Evolutionary conservation across 768 basidiomycete species (phyloP), one percentile per base, ranked within the genome.

Genomic region (Pleurotus tuoliensis): DNA sequence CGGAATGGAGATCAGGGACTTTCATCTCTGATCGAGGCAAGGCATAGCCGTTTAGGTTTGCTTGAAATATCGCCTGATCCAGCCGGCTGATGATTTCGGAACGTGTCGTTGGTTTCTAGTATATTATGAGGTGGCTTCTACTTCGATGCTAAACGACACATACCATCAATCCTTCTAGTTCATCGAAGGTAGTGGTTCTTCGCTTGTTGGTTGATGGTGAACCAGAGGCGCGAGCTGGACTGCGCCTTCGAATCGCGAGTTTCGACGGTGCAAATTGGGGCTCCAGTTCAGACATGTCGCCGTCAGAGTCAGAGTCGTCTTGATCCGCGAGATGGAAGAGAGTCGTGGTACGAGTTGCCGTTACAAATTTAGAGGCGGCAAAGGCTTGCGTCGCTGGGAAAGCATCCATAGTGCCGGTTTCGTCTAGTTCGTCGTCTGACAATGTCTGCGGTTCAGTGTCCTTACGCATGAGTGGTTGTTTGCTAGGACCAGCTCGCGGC

Each of bases 401-500:
- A 2, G 51, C 40, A 18, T 61, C 61, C 11, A 44, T 59, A 13
- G 64, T 60, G 11, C 58, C 62, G 30, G 30, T 11, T 13, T 45
- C 15, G 46, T 51, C 47, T 47, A 38, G 56, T 48, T 55, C 57
- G 50, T 54, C 48, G 58, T 40, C 52, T 18, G 39, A 55, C 25
- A 18, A 62, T 46, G 57, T 59, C 58, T 43, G 54, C 48, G 43
- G 46, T 44, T 57, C 48, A 60, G 12, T 55, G 51, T 48, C 66
- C 64, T 1, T 65, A 69, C 38, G 81, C 60, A n/a, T 66, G 58
- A 60, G 77, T 81, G 43, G 58, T 51, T 70, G 70, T 12, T 27
- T 30, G 20, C 24, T 47, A 15, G 16, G 46, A 59, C 80, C 82
- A 18, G 64, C 59, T 56, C 80, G 80, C 3, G 73, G 79, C 41